Conservation (phyloP, 495 filamentous ascomycete genomes). For the Talaromyces liani region DNA sequence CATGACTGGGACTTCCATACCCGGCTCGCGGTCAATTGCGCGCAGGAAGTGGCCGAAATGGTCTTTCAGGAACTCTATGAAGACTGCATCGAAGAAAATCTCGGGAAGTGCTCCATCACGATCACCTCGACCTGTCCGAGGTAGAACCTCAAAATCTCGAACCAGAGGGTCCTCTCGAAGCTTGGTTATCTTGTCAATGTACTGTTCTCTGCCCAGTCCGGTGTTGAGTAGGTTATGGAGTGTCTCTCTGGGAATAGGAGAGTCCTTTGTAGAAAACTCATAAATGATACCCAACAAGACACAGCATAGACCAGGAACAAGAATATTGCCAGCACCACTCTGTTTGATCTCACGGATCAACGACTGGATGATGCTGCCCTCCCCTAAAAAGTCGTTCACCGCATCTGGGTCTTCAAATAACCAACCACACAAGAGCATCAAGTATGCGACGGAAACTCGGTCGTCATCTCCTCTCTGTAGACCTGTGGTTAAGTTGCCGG, state of each 20-base stretch:
- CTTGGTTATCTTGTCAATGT: conserved; percentile 74
- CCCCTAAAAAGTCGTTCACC: conserved; percentile 90
- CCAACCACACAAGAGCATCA: conserved; percentile 91
- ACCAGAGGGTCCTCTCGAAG: conserved; percentile 75
- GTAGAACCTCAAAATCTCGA: conserved; percentile 84
- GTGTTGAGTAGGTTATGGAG: conserved; percentile 74
- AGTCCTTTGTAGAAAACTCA: conserved; percentile 97
- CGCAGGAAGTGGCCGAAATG: conserved; percentile 82
- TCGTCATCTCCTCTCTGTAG: conserved; percentile 72
- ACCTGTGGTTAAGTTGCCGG: conserved; percentile 70
- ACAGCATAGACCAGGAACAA: conserved; percentile 77
- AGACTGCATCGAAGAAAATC: conserved; percentile 76
- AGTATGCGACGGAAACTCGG: conserved; percentile 73
- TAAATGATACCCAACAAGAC: conserved; percentile 84
- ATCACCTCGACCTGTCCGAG: conserved; percentile 55
- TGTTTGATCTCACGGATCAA: conserved; percentile 69
- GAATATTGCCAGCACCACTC: conserved; percentile 45
- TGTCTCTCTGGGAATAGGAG: conserved; percentile 75
- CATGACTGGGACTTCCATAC: conserved; percentile 70
- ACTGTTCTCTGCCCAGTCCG: conserved; percentile 78
- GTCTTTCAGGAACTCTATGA: conserved; percentile 93
- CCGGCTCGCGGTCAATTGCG: conserved; percentile 88
- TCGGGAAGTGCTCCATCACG: conserved; percentile 61
- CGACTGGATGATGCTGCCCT: conserved; percentile 85
- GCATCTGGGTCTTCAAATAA: conserved; percentile 87